phyloP scores from a whole-genome alignment of 495 filamentous ascomycete species.

The Daldinia bambusicola region DNA sequence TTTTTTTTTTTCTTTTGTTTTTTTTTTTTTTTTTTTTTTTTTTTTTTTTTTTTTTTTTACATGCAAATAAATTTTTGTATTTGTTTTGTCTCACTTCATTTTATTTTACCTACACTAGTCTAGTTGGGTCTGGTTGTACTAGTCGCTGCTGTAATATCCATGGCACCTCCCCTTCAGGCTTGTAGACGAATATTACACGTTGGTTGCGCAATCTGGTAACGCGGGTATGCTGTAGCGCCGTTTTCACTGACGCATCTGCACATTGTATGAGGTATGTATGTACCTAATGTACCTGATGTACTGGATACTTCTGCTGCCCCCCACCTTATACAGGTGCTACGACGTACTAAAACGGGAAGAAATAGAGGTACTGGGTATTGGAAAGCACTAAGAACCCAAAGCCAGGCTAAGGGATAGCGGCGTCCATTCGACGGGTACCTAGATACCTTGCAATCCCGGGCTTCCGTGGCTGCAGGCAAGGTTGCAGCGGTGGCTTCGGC shows the following conservation, averaged over 20 bases:
- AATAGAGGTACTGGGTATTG: too few species aligned
- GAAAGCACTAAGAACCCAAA: not conserved
- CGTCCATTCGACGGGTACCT: constrained; percentile 4
- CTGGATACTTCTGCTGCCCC: constrained; percentile 12
- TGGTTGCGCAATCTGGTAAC: constrained; percentile 20
- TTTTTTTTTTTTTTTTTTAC: too few species aligned
- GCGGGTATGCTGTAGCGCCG: constrained; percentile 8
- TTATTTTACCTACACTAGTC: not conserved
- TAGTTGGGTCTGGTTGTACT: not conserved
- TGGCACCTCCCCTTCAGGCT: not conserved
- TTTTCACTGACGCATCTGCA: constrained; percentile 6
- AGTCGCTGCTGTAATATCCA: too few species aligned
- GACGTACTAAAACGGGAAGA: constrained; percentile 40
- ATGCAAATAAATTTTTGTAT: not conserved
- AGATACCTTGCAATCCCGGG: constrained; percentile 5
- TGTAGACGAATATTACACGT: constrained; percentile 18
- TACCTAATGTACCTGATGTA: too few species aligned
- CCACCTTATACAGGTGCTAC: constrained; percentile 16
- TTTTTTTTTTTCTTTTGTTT: too few species aligned
- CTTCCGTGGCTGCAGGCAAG: constrained; percentile 18
- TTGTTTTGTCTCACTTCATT: too few species aligned
- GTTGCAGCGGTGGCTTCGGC: constrained; percentile 32
- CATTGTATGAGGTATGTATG: too few species aligned
- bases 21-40: too few species aligned
- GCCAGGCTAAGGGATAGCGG: constrained; percentile 9